Evolutionary conservation across 2,329 filamentous ascomycete species (phyloP).

Genomic region (Ophiognomonia clavigignenti-juglandacearum): DNA sequence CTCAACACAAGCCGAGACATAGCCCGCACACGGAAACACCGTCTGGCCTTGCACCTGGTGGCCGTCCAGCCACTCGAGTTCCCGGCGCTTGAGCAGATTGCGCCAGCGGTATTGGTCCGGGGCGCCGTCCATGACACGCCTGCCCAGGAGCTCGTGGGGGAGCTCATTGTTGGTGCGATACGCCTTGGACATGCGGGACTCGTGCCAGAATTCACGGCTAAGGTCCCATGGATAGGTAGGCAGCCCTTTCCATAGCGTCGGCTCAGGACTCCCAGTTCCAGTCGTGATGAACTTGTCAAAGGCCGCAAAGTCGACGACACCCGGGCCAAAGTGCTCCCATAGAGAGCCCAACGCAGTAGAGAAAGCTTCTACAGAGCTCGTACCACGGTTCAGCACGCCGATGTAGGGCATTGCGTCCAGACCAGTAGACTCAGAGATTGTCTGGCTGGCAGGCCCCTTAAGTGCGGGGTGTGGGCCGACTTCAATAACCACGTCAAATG

Average conservation of each 20-base stretch:
- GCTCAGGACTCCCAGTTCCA: no score
- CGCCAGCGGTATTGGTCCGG: conserved; percentile 2
- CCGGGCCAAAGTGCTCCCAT: background rate
- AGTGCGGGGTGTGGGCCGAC: conserved; percentile 33
- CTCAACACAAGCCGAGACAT: background rate
- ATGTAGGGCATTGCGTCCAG: background rate
- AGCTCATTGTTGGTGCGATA: background rate
- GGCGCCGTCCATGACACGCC: background rate
- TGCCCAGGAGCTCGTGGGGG: conserved; percentile 13
- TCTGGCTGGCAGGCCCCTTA: conserved; percentile 31
- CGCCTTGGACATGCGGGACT: conserved; percentile 2
- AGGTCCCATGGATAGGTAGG: conserved; percentile 15
- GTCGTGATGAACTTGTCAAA: no score
- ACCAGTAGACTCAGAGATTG: conserved; percentile 12
- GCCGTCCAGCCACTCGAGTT: background rate
- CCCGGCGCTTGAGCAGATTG: background rate
- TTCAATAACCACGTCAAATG: conserved; percentile 21
- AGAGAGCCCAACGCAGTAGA: background rate
- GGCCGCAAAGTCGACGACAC: no score
- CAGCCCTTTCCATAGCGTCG: background rate
- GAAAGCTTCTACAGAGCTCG: background rate
- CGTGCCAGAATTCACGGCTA: conserved; percentile 8
- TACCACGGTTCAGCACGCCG: background rate
- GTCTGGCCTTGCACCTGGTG: background rate
- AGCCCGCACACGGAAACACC: background rate